phyloP scores from a whole-genome alignment of 495 filamentous ascomycete genomes.

The Penicillium tannophilum region DNA sequence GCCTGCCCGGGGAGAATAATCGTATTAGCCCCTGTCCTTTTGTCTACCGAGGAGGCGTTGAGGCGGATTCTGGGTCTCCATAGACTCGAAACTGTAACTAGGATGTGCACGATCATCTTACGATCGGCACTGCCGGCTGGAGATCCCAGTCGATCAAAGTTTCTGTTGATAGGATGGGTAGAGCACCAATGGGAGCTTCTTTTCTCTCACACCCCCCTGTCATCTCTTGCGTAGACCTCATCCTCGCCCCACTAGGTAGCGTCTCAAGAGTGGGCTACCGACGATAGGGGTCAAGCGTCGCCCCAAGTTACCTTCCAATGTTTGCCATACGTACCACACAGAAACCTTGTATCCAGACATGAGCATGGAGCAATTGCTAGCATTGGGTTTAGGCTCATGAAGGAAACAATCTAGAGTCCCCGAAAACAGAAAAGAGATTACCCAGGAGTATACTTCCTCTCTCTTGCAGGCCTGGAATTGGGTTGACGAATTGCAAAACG shows the following conservation, averaged over 20 bases:
- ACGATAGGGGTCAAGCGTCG: constrained; percentile 16
- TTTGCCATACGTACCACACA: constrained; percentile 28
- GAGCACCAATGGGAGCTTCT: constrained; percentile 15
- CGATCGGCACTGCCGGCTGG: constrained; percentile 13
- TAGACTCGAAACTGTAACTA: constrained; percentile 8
- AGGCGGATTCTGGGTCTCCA: constrained; percentile 5
- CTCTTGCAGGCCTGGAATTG: neutral
- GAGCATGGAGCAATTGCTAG: neutral
- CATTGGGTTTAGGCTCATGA: constrained; percentile 1
- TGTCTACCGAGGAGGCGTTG: neutral
- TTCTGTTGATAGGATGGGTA: constrained; percentile 15
- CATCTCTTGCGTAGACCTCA: neutral
- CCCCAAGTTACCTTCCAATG: constrained; percentile 23
- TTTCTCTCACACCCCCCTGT: neutral
- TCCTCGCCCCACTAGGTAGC: constrained; percentile 1
- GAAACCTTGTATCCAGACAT: constrained; percentile 23
- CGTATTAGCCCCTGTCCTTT: neutral
- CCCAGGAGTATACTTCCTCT: neutral
- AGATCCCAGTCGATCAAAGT: constrained; percentile 21
- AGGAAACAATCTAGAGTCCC: neutral
- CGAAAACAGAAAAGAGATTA: neutral
- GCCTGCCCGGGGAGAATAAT: neutral
- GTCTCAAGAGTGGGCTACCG: constrained; percentile 16
- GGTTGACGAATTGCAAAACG: neutral
- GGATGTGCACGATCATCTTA: constrained; percentile 15